Evolutionary conservation across 495 filamentous ascomycete genomes (phyloP), one percentile per base, ranked within the genome.

Genomic region (Melanomma pulvis-pyrius): DNA sequence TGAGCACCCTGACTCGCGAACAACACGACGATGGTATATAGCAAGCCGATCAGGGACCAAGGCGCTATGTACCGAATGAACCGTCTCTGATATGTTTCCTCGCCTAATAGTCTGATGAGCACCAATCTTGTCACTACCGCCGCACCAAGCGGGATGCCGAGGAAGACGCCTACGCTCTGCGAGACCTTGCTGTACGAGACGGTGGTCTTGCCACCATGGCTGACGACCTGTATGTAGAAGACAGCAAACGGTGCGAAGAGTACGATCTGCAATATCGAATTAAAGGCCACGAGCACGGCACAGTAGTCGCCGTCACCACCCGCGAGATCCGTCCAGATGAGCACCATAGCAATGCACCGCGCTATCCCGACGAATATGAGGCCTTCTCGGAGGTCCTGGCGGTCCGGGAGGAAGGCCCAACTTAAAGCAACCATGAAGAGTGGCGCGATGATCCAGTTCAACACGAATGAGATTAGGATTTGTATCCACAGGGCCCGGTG

Each of bases 381-480:
- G 7, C 75, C 76, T 56, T 78, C 76, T 8, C 74, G 68, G 0
- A 78, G 69, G 22, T 71, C 76, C 36, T 68, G 73, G n/a, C 75
- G 61, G 58, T 78, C 75, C 0, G 76, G 75, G 11, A 77, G 60
- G 56, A 78, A 77, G 15, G 76, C 76, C 75, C 76, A 77, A 2
- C 75, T 72, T 0, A 78, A 61, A 72, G 80, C 71, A 73, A 91
- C 90, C 93, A 97, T 97, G 29, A 97, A 76, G 12, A 96, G 82
- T 0, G 93, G 93, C 0, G 91, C 91, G n/a, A 96, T 74, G 56
- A 96, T 83, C 93, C 93, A 97, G 69, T 97, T 97, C 39, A 92
- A 74, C 22, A 94, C 57, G 24, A 97, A 73, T 67, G 89, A 92
- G 72, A 97, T 91, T 0, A 68, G 79, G 57, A 97, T 82, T 72